Base-by-base conservation (phyloP, 1,139 yeast genomes). In the Saccharomyces hybrid region DNA sequence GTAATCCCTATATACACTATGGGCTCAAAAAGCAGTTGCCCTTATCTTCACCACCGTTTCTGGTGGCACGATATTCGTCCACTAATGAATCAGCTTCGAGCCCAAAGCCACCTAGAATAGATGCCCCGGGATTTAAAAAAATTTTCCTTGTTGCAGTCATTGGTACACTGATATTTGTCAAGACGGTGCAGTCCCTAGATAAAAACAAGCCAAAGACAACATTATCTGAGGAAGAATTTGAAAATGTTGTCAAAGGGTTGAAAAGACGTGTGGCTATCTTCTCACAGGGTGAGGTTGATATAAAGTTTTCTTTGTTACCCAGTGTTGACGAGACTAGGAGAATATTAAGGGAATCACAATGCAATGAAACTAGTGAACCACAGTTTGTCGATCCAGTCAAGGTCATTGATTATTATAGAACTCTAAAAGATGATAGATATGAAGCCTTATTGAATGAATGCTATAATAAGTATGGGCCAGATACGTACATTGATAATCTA, bases 201-300 rank as follows among this genome's bases (percentile, higher is more conserved):
- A 78, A 79, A 59, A 78, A 76, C 59, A 70, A 72, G 54, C 81
- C 81, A 25, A 79, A 79, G 62, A 81, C 73, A 42, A 76, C 81
- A 31, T 74, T 74, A 59, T 74, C 83, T 9, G 88, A 83, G 61
- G 78, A 77, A 55, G 95, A 87, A 62, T 84, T 82, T 73, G 85
- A 82, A 59, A 69, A 74, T 50, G 62, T 62, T 34, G 63, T 75
- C 58, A 73, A 78, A 6, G 83, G 84, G 3, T 75, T 83, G 61
- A 83, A 75, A 64, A 76, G 88, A 67, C 77, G 84, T 57, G 70
- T 73, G 52, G 74, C 78, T 54, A 62, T 80, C 52, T 75, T 83
- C 52, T 53, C 58, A 7, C 55, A 55, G 1, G 63, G 62, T 14
- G 51, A 58, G 9, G 38, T 62, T 23, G 51, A 57, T 14, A 55